phyloP scores from a whole-genome alignment of 306 rosid species.

The Vicia villosa region DNA sequence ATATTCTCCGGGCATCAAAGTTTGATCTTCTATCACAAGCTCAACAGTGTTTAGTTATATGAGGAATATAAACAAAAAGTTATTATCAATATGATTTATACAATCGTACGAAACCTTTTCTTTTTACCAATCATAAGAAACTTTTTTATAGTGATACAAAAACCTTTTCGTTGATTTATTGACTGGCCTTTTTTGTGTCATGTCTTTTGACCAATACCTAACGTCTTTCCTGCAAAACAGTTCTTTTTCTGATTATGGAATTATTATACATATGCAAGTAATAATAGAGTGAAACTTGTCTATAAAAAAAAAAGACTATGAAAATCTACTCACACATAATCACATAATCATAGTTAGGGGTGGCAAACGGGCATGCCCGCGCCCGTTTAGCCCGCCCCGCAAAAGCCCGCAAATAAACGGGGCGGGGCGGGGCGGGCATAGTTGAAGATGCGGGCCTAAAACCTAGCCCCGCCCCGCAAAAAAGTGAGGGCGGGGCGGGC shows the following conservation, averaged over 20 bases:
- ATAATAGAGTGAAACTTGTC: not conserved
- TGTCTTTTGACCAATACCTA: conserved; percentile 28
- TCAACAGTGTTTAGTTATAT: not conserved
- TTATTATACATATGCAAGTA: not conserved
- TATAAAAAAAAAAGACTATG: too few species aligned
- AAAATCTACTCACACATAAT: too few species aligned
- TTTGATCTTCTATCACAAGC: not conserved
- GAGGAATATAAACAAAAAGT: conserved; percentile 7
- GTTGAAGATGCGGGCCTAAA: too few species aligned
- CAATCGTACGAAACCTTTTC: conserved; percentile 9
- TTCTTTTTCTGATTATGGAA: not conserved
- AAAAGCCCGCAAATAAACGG: too few species aligned
- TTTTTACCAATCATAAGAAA: not conserved
- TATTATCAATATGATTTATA: conserved; percentile 17
- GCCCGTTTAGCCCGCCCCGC: too few species aligned
- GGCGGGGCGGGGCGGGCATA: too few species aligned
- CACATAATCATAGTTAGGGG: too few species aligned
- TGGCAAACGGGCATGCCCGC: too few species aligned
- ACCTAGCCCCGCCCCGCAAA: too few species aligned
- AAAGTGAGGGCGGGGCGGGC: too few species aligned
- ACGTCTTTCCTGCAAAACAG: not conserved
- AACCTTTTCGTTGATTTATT: conserved; percentile 2
- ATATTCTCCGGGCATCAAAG: too few species aligned
- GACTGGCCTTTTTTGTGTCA: not conserved
- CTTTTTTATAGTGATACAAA: conserved; percentile 6